Evolutionary conservation across 2,329 filamentous ascomycete genomes (phyloP).

Genomic region (Penicillium sclerotiorum): DNA sequence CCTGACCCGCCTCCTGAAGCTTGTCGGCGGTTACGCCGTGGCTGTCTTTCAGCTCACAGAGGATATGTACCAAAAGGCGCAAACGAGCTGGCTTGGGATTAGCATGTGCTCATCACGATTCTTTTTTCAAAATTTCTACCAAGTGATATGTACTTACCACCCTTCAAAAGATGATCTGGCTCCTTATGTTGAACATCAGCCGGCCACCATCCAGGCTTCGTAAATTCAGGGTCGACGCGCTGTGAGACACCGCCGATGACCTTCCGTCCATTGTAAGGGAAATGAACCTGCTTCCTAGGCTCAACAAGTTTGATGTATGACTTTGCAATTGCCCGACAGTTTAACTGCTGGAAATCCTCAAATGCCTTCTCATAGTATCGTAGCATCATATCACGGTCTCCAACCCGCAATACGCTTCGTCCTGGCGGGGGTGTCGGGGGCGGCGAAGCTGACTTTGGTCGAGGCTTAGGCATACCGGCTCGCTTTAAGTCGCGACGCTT

Average conservation of each 20-base stretch:
- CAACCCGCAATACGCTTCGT: slow-evolving; percentile 32
- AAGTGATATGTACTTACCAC: slow-evolving; percentile 21
- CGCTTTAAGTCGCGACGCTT: slow-evolving; percentile 28
- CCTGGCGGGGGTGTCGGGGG: slow-evolving; percentile 22
- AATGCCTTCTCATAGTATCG: slow-evolving; percentile 46
- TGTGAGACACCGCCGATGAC: slow-evolving; percentile 33
- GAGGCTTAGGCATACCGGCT: slow-evolving; percentile 16
- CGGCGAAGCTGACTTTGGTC: slow-evolving; percentile 21
- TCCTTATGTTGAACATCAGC: slow-evolving; percentile 35
- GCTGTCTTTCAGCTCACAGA: slow-evolving; percentile 38
- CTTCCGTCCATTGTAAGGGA: slow-evolving; percentile 50
- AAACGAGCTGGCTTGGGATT: slow-evolving; percentile 28
- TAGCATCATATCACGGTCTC: slow-evolving; percentile 29
- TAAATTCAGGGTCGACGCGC: slow-evolving; percentile 35
- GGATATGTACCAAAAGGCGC: slow-evolving; percentile 36
- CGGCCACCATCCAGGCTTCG: slow-evolving; percentile 41
- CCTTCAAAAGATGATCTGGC: slow-evolving; percentile 38
- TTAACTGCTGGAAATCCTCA: slow-evolving; percentile 49
- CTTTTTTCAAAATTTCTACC: no score
- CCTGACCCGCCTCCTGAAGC: slow-evolving; percentile 36
- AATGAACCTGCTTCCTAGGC: slow-evolving; percentile 51
- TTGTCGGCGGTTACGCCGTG: slow-evolving; percentile 37
- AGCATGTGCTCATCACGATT: no score
- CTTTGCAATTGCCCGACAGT: slow-evolving; percentile 49
- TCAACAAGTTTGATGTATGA: slow-evolving; percentile 52